Conservation (phyloP, 768 basidiomycete genomes). For the Lepiota brunneoincarnata region DNA sequence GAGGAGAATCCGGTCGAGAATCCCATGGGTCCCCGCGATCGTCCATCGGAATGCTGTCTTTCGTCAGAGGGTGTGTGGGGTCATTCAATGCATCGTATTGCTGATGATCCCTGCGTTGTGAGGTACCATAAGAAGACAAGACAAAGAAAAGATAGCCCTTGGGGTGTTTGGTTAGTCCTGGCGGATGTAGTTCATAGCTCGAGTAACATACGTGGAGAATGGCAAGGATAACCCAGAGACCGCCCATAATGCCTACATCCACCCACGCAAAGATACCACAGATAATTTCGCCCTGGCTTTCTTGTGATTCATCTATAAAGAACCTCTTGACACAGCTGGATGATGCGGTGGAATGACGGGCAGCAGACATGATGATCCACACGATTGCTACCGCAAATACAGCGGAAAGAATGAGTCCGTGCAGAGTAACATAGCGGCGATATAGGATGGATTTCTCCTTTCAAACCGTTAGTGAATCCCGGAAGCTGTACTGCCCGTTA, state of each 20-base stretch:
- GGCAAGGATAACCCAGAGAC: slow-evolving; percentile 79
- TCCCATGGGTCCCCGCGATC: slow-evolving; percentile 73
- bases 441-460: slow-evolving; percentile 70
- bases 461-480: background rate
- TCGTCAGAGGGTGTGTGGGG: slow-evolving; percentile 46
- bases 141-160: slow-evolving; percentile 50
- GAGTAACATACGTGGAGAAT: slow-evolving; percentile 61
- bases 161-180: too few relatives aligned
- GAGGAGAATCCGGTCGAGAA: slow-evolving; percentile 39
- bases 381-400: slow-evolving; percentile 78
- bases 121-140: slow-evolving; percentile 58
- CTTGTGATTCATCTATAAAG: slow-evolving; percentile 41
- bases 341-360: slow-evolving; percentile 71
- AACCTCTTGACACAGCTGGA: slow-evolving; percentile 59
- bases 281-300: slow-evolving; percentile 61
- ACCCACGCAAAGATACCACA: slow-evolving; percentile 94
- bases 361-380: slow-evolving; percentile 80
- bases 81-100: slow-evolving; percentile 77
- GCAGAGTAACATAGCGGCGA: slow-evolving; percentile 67
- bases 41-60: slow-evolving; percentile 60
- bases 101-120: slow-evolving; percentile 78
- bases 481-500: background rate
- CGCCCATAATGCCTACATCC: slow-evolving; percentile 88
- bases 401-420: slow-evolving; percentile 48
- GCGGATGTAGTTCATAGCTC: background rate